Conservation (phyloP, 2,329 filamentous ascomycete species). For the Mycosphaerelloides madeirae region DNA sequence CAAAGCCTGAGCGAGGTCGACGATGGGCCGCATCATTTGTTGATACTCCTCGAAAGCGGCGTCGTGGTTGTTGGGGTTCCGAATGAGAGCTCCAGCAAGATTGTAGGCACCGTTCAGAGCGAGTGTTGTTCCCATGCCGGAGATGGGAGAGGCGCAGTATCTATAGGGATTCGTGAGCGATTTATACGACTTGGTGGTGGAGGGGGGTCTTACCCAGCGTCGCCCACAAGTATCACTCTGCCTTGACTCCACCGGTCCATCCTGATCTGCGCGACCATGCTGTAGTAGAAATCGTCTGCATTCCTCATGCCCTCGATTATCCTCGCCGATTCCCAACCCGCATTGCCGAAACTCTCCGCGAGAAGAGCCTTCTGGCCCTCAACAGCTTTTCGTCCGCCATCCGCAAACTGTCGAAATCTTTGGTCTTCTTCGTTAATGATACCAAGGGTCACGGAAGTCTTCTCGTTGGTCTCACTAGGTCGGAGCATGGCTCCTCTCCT, state of each 20-base stretch:
- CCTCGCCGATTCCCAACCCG: conserved; percentile 27
- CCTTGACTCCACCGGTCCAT: conserved; percentile 28
- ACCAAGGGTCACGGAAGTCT: conserved; percentile 24
- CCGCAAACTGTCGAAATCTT: conserved; percentile 16
- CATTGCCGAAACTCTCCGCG: conserved; percentile 23
- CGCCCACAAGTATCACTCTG: conserved; percentile 28
- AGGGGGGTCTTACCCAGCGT: conserved; percentile 22
- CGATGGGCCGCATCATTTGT: conserved; percentile 20
- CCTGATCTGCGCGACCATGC: conserved; percentile 29
- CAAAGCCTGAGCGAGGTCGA: conserved; percentile 26
- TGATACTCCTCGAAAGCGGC: conserved; percentile 26
- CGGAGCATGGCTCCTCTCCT: conserved; percentile 29
- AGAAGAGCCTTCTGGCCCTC: conserved; percentile 27
- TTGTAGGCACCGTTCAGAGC: conserved; percentile 33
- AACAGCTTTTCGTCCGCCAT: conserved; percentile 13
- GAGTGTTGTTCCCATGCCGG: conserved; percentile 34
- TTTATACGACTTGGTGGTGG: background rate
- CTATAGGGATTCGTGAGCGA: conserved; percentile 6
- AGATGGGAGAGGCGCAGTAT: conserved; percentile 30
- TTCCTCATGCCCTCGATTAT: conserved; percentile 25
- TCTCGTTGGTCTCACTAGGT: conserved; percentile 20
- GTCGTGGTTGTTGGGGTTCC: conserved; percentile 16
- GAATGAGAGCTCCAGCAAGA: conserved; percentile 28
- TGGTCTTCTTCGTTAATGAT: conserved; percentile 22
- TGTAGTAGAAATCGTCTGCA: conserved; percentile 32